Percentiles rank a stretch among this genome's conserved stretches.
These are phyloP conservation scores for Senna tora DNA, from an alignment of 306 rosid genomes.

Conservation along the genomic window DNA sequence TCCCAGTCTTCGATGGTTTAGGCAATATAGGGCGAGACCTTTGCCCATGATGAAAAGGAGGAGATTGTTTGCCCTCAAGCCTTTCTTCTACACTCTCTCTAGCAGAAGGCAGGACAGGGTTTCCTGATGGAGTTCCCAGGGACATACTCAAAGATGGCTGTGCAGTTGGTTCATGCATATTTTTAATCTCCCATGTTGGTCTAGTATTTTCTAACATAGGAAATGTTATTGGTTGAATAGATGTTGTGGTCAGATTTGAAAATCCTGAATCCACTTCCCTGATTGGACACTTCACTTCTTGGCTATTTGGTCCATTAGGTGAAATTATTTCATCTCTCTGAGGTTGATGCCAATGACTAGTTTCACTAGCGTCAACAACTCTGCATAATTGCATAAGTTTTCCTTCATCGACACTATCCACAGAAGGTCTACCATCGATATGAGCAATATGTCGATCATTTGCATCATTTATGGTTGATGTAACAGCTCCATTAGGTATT, in stretches of 20 bases:
- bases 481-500: conserved; percentile 53
- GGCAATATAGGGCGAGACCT: conserved; percentile 76
- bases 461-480: conserved; percentile 45
- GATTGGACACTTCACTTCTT: conserved; percentile 46
- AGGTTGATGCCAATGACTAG: conserved; percentile 51
- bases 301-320: conserved; percentile 48
- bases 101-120: conserved; percentile 53
- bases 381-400: conserved; percentile 84
- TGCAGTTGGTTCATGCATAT: conserved; percentile 48
- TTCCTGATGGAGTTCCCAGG: conserved; percentile 68
- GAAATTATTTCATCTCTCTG: conserved; percentile 51
- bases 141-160: conserved; percentile 77
- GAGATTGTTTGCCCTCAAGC: conserved; percentile 61
- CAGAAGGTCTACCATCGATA: conserved; percentile 49
- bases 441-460: conserved; percentile 53
- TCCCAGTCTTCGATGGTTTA: conserved; percentile 59
- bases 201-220: conserved; percentile 56
- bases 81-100: conserved; percentile 60
- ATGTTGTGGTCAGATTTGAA: conserved; percentile 55
- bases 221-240: conserved; percentile 59
- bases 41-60: conserved; percentile 66
- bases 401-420: conserved; percentile 66
- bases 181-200: conserved; percentile 59
- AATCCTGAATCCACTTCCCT: conserved; percentile 57
- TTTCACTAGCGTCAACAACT: conserved; percentile 78